Conservation (phyloP, 1,284 basidiomycete species). For the Moesziomyces globuligerus region DNA sequence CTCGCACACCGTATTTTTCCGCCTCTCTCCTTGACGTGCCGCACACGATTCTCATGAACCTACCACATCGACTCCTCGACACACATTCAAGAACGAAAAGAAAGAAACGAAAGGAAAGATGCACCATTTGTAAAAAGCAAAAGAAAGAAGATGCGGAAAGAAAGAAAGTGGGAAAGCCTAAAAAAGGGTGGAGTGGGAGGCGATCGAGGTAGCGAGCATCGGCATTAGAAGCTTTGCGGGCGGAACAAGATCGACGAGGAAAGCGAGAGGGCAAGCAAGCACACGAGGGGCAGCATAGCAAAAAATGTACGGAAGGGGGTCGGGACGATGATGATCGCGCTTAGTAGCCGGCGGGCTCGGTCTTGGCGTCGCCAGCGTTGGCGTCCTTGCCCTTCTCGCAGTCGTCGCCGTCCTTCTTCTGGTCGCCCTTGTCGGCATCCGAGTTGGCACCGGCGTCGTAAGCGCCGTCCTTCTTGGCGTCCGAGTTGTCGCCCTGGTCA, state of each 20-base stretch:
- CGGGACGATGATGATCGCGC: not conserved
- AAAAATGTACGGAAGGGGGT: not conserved
- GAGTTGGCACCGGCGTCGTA: too few relatives aligned
- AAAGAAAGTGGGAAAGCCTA: not conserved
- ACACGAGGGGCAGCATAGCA: not conserved
- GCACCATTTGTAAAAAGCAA: constrained; percentile 9
- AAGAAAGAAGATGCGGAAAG: not conserved
- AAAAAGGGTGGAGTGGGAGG: not conserved
- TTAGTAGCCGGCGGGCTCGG: constrained; percentile 3
- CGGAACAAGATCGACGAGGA: not conserved
- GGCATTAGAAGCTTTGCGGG: too few relatives aligned
- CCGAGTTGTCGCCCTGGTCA: not conserved
- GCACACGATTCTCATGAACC: too few relatives aligned
- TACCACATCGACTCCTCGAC: too few relatives aligned
- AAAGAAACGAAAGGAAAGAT: constrained; percentile 10
- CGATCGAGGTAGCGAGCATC: not conserved
- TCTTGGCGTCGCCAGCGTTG: not conserved
- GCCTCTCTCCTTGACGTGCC: too few relatives aligned
- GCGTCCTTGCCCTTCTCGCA: not conserved
- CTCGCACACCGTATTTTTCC: too few relatives aligned
- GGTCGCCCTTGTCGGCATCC: not conserved
- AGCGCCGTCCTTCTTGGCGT: too few relatives aligned
- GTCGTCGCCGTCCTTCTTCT: constrained; percentile 2
- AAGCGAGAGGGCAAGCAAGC: not conserved
- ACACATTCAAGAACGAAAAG: not conserved